phyloP scores from a whole-genome alignment of 2,329 filamentous ascomycete genomes.

The Arthroderma sp. region DNA sequence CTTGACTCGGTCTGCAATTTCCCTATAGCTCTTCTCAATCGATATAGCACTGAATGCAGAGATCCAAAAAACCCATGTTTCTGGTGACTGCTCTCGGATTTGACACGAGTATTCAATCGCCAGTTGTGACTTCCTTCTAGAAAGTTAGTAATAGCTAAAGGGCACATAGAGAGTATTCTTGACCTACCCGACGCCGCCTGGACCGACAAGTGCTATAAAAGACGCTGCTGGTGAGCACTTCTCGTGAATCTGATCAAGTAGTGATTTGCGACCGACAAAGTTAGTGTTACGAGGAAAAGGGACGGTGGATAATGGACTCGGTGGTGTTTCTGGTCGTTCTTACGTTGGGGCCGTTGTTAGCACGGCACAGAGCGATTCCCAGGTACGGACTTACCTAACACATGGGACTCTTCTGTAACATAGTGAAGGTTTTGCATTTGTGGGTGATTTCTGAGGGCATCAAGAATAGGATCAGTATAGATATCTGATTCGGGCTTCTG shows the following conservation, averaged over 20 bases:
- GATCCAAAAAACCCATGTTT: not conserved
- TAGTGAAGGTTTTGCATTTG: no score
- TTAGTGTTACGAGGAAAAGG: slow-evolving; percentile 16
- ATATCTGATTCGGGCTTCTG: no score
- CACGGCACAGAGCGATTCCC: no score
- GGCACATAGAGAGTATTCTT: not conserved
- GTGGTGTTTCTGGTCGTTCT: not conserved
- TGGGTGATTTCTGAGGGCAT: no score
- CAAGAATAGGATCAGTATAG: no score
- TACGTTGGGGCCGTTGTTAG: no score
- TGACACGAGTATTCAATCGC: not conserved
- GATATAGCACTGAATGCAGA: not conserved
- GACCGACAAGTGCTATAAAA: slow-evolving; percentile 23
- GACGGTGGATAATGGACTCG: slow-evolving; percentile 17
- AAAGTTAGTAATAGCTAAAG: not conserved
- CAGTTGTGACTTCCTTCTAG: slow-evolving; percentile 7
- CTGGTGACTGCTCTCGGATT: not conserved
- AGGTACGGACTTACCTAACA: no score
- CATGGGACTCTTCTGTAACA: no score
- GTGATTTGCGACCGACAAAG: slow-evolving; percentile 2
- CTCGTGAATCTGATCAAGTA: not conserved
- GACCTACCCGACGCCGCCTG: slow-evolving; percentile 27
- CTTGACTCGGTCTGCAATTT: not conserved
- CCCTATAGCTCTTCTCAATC: not conserved
- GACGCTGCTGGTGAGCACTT: not conserved